phyloP scores from a whole-genome alignment of 2,329 filamentous ascomycete genomes.

The Domatiomyces catenatus region DNA sequence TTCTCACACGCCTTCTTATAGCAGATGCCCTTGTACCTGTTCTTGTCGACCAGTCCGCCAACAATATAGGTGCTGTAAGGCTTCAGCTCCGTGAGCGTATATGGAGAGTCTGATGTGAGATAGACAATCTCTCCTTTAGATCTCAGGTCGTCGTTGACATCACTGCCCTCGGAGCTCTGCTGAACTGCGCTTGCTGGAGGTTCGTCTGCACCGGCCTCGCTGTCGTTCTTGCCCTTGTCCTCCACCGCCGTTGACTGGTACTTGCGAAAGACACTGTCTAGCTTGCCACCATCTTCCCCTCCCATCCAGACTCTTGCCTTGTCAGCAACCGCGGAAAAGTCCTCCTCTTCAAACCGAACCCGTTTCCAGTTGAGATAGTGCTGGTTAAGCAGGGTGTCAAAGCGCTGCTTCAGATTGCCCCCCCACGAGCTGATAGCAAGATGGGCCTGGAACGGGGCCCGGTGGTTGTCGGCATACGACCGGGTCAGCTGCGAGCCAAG shows the following conservation, averaged over 20 bases:
- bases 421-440: conserved; percentile 65
- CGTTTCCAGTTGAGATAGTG: conserved; percentile 68
- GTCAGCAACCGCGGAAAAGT: conserved; percentile 56
- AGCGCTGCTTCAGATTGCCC: conserved; percentile 62
- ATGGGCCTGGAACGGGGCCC: conserved; percentile 51
- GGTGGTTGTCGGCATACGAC: conserved; percentile 75
- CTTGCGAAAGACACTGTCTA: conserved; percentile 43
- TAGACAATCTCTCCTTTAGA: conserved; percentile 55
- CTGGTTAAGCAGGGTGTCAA: conserved; percentile 57
- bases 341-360: conserved; percentile 54
- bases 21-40: conserved; percentile 87
- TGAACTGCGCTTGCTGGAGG: not conserved
- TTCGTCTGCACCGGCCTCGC: not conserved
- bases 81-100: conserved; percentile 68
- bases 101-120: conserved; percentile 76
- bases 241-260: not conserved
- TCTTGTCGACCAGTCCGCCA: conserved; percentile 88
- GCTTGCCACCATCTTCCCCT: conserved; percentile 36
- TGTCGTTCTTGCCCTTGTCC: not conserved
- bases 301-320: conserved; percentile 55
- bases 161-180: not conserved
- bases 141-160: not conserved
- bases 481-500: conserved; percentile 71
- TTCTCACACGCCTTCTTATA: conserved; percentile 61
- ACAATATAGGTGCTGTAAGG: conserved; percentile 86